Evolutionary conservation across 2,329 filamentous ascomycete species (phyloP).

Genomic region (Akanthomyces uredinophilus): DNA sequence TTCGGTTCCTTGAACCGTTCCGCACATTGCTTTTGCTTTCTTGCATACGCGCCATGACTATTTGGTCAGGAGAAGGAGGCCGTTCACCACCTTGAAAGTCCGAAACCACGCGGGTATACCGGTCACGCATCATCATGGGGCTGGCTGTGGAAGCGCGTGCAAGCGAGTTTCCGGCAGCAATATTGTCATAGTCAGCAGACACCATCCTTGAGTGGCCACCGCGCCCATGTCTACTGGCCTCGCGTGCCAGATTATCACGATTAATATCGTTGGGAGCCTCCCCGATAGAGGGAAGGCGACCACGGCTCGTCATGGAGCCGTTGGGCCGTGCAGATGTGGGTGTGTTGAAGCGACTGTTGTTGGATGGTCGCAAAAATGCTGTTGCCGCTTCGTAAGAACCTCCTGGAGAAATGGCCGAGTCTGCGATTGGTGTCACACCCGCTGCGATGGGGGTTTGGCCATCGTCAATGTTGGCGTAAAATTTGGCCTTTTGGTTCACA

Average conservation of each 20-base stretch:
- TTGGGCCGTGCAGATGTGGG: slow-evolving; percentile 59
- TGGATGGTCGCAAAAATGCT: slow-evolving; percentile 61
- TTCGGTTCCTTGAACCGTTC: slow-evolving; percentile 71
- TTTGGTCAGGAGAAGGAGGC: slow-evolving; percentile 59
- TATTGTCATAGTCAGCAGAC: slow-evolving; percentile 39
- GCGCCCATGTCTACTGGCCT: slow-evolving; percentile 18
- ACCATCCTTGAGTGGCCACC: slow-evolving; percentile 30
- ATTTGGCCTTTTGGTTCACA: slow-evolving; percentile 55
- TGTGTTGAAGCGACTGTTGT: slow-evolving; percentile 64
- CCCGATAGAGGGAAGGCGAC: slow-evolving; percentile 72
- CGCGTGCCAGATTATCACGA: slow-evolving; percentile 21
- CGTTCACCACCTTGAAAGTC: slow-evolving; percentile 28
- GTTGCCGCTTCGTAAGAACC: slow-evolving; percentile 57
- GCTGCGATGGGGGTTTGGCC: slow-evolving; percentile 71
- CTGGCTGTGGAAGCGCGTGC: slow-evolving; percentile 63
- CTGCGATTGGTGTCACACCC: slow-evolving; percentile 82
- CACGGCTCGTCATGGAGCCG: slow-evolving; percentile 47
- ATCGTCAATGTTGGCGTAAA: slow-evolving; percentile 53
- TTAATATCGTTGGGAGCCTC: slow-evolving; percentile 42
- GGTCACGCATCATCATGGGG: slow-evolving; percentile 57
- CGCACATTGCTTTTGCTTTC: slow-evolving; percentile 54
- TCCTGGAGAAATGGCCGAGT: slow-evolving; percentile 61
- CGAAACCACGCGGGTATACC: slow-evolving; percentile 32
- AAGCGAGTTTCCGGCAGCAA: slow-evolving; percentile 42
- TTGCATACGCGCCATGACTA: slow-evolving; percentile 56